Evolutionary conservation across 495 filamentous ascomycete species (phyloP).

Genomic region (Daldinia childiae): DNA sequence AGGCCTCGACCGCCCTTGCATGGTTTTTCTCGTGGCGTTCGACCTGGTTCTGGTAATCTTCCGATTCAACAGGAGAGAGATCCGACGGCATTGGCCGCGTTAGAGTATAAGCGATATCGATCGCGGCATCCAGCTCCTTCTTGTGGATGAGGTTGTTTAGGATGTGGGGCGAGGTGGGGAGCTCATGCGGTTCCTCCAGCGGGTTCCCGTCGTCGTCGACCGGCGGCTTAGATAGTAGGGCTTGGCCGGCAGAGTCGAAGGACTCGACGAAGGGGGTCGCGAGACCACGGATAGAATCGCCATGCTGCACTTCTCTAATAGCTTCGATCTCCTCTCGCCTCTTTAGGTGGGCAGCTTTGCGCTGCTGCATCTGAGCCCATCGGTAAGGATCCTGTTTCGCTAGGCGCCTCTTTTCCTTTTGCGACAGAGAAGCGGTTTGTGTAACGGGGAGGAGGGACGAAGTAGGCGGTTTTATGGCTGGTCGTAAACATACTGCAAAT

Average conservation of each 20-base stretch:
- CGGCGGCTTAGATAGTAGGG: constrained; percentile 43
- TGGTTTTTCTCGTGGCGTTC: constrained; percentile 57
- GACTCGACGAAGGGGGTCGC: constrained; percentile 85
- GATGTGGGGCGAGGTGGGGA: constrained; percentile 58
- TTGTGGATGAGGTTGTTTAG: constrained; percentile 79
- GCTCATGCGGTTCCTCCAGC: constrained; percentile 45
- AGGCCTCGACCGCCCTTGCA: constrained; percentile 67
- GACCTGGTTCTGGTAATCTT: constrained; percentile 50
- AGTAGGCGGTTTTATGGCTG: constrained; percentile 46
- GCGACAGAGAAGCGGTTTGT: constrained; percentile 60
- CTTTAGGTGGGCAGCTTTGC: constrained; percentile 80
- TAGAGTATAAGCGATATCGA: constrained; percentile 71
- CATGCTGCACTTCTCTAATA: constrained; percentile 67
- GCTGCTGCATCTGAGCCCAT: constrained; percentile 76
- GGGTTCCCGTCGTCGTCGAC: constrained; percentile 51
- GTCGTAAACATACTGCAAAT: constrained; percentile 58
- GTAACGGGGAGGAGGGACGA: constrained; percentile 55
- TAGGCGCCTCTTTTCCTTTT: constrained; percentile 56
- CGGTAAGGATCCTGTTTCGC: constrained; percentile 71
- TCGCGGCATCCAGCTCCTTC: constrained; percentile 68
- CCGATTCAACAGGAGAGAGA: constrained; percentile 56
- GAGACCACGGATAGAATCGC: constrained; percentile 80
- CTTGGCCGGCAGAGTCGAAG: constrained; percentile 69
- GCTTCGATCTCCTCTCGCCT: constrained; percentile 72
- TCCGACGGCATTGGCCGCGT: constrained; percentile 61